phyloP scores from a whole-genome alignment of 129 eudicot genomes.

The Dittrichia graveolens region DNA sequence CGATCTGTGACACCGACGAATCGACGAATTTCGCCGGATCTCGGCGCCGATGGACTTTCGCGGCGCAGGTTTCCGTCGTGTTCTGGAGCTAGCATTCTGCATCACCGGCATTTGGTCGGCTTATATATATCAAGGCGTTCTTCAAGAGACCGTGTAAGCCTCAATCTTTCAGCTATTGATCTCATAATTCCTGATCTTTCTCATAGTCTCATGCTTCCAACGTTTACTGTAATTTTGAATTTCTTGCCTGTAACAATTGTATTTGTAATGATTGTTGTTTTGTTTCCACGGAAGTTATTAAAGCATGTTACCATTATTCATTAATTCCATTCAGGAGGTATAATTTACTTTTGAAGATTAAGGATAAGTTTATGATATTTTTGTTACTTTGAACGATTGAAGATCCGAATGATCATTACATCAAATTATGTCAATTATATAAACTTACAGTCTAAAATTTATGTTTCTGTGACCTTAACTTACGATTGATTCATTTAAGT shows the following conservation, averaged over 20 bases:
- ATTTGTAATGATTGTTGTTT: conserved; percentile 13
- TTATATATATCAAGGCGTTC: conserved; percentile 95
- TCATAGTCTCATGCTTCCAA: background rate
- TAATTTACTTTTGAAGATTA: conserved; percentile 1
- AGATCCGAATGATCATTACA: conserved; percentile 10
- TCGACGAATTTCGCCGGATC: conserved; percentile 39
- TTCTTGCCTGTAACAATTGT: background rate
- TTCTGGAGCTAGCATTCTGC: conserved; percentile 71
- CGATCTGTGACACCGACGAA: conserved; percentile 35
- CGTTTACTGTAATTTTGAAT: conserved; percentile 6
- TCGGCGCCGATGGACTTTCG: conserved; percentile 68
- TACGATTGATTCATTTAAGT: background rate
- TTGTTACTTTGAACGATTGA: background rate
- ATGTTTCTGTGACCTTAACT: background rate
- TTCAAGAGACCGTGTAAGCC: conserved; percentile 86
- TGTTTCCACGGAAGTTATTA: background rate
- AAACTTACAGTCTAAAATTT: background rate
- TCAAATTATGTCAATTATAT: background rate
- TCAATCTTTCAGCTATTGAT: background rate
- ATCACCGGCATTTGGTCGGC: conserved; percentile 97
- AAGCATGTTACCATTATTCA: background rate
- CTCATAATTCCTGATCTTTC: conserved; percentile 6
- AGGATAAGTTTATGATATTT: background rate
- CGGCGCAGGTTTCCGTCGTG: conserved; percentile 75
- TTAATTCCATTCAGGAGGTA: background rate